Evolutionary conservation across 2,329 filamentous ascomycete species (phyloP).

Genomic region (Verticillium albo-atrum): DNA sequence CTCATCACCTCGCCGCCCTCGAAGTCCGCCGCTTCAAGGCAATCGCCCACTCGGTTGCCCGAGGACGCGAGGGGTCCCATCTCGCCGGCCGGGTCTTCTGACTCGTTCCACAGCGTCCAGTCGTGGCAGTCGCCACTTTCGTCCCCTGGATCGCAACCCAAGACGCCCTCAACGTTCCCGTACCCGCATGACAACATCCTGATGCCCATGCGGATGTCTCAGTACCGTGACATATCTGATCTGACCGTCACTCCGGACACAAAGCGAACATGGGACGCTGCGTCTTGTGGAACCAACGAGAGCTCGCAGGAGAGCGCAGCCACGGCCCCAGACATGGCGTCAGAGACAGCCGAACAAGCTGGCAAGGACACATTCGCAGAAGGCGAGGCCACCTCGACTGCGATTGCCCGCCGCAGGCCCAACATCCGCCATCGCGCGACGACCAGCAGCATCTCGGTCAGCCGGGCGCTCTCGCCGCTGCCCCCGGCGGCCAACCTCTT

Average conservation of each 20-base stretch:
- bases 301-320: slow-evolving; percentile 20
- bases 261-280: slow-evolving; percentile 21
- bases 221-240: slow-evolving; percentile 26
- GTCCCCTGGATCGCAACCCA: slow-evolving; percentile 34
- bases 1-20: slow-evolving; percentile 35
- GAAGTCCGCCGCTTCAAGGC: slow-evolving; percentile 12
- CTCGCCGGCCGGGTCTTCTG: slow-evolving; percentile 42
- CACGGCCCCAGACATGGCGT: slow-evolving; percentile 13
- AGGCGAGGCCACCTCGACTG: slow-evolving; percentile 10
- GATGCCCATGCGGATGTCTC: slow-evolving; percentile 23
- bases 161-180: slow-evolving; percentile 30
- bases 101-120: slow-evolving; percentile 51
- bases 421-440: slow-evolving; percentile 51
- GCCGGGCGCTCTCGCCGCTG: slow-evolving; percentile 59
- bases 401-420: slow-evolving; percentile 28
- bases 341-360: slow-evolving; percentile 1
- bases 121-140: slow-evolving; percentile 49
- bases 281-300: slow-evolving; percentile 19
- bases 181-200: slow-evolving; percentile 35
- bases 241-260: slow-evolving; percentile 26
- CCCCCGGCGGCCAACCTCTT: slow-evolving; percentile 65
- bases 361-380: slow-evolving; percentile 5
- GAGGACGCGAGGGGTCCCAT: slow-evolving; percentile 19
- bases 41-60: slow-evolving; percentile 7
- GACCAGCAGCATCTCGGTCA: slow-evolving; percentile 42